Evolutionary conservation across 345 rosid species (phyloP), one percentile per base, ranked within the genome.

Genomic region (Salix suchowensis): DNA sequence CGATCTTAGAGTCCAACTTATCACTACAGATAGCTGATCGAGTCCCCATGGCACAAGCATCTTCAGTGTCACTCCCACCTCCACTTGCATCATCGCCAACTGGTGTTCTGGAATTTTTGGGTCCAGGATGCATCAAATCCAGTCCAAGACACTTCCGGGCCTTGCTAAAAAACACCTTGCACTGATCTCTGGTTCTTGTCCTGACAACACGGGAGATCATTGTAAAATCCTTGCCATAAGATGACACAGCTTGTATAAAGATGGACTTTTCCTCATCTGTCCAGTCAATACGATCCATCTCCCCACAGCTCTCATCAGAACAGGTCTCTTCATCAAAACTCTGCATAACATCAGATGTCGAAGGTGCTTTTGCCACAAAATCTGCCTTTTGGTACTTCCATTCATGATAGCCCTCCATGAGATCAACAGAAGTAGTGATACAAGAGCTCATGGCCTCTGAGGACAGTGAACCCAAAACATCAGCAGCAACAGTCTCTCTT

Each of bases 231-330:
- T 91, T 96, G 7, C 99, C 99, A 80, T 87, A 91, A 30, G 84
- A 71, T 4, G 92, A 89, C 26, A 93, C 87, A 21, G 97, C 97
- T 79, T 83, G 89, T 62, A 96, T 75, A 84, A 96, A 91, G 67
- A 85, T 75, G 69, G 89, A 86, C 79, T 91, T 92, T 78, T 96
- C 99, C 83, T 87, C 89, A 75, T 96, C 98, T 6, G 97, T 93
- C 99, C 98, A 96, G 79, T 90, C 94, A 80, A 88, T 58, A 72
- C 94, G 86, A 77, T 88, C 97, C 85, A 89, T 87, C 79, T 93
- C 97, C 80, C 93, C 97, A 76, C 93, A 89, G 80, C 99, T 93
- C 79, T 96, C 98, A 80, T 91, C 98, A 6, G 98, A 93, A 66
- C 92, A 93, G 39, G 93, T 89, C 78, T 92, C 98, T 76, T 91